A percentile compares a stretch with the other conserved stretches of the same genome.
phyloP scores from a whole-genome alignment of 2,329 filamentous ascomycete genomes.

The Myriosclerotinia duriaeana region DNA sequence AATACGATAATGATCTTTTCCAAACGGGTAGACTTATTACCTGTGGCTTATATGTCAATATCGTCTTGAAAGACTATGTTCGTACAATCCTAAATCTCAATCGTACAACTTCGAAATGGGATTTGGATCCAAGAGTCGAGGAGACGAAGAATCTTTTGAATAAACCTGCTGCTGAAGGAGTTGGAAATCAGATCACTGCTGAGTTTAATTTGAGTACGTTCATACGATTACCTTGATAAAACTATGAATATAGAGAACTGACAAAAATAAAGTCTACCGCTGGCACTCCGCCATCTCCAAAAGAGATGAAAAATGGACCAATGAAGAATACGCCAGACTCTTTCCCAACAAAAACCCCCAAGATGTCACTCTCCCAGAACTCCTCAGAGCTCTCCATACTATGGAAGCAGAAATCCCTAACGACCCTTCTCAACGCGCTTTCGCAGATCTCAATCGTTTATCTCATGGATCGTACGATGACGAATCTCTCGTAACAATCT shows the following conservation, averaged over 20 bases:
- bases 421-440: conserved; percentile 68
- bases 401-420: conserved; percentile 60
- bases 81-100: conserved; percentile 53
- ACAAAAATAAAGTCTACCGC: conserved; percentile 53
- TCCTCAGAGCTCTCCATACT: conserved; percentile 61
- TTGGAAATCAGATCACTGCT: conserved; percentile 78
- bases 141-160: conserved; percentile 53
- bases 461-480: conserved; percentile 70
- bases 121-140: conserved; percentile 70
- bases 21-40: conserved; percentile 75
- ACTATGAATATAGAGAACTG: neutral
- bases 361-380: conserved; percentile 58
- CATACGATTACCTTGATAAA: neutral
- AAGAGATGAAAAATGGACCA: conserved; percentile 70
- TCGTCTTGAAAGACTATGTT: conserved; percentile 74
- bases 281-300: conserved; percentile 77
- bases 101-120: conserved; percentile 40
- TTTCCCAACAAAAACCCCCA: conserved; percentile 53
- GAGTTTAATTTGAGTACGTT: conserved; percentile 73
- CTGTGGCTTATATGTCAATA: conserved; percentile 72
- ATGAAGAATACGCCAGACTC: conserved; percentile 52
- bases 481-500: conserved; percentile 70
- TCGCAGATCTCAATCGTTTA: conserved; percentile 64
- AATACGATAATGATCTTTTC: conserved; percentile 76
- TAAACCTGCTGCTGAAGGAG: conserved; percentile 47